Evolutionary conservation across 2,329 filamentous ascomycete species (phyloP), one percentile per base, ranked within the genome.

Genomic region (Raffaelea ambrosiae): DNA sequence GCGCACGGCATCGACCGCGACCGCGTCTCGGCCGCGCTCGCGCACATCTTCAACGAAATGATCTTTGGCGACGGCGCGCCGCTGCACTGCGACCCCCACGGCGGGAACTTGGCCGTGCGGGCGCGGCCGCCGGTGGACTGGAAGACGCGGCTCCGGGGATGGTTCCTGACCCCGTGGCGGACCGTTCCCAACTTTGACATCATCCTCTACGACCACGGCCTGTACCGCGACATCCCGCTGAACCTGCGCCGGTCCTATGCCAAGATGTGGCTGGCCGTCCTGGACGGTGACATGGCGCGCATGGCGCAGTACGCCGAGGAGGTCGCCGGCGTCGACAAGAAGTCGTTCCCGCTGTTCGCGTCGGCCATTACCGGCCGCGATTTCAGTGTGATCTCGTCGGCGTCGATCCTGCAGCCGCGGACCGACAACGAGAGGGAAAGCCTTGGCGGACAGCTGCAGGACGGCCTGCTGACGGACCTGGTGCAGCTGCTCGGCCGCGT

Each of bases 41-140:
- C 93, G 0, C 82, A 84, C 50, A 88, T 98, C 50, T 98, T 98
- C 76, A 98, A 98, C 71, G 90, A 97, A 63, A 98, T 98, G 93
- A 96, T 98, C 56, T 98, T 98, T 56, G 90, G 91, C 43, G 79
- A 83, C 46, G 77, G 84, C 50, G 91, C 91, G 0, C 89, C 93
- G 0, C 70, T 98, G 36, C 93, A 98, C 68, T 98, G 93, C 67
- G 93, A 98, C 61, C 93, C 93, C 0, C 93, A 98, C 61, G 93
- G 90, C 43, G 93, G 93, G 41, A 98, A 98, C 61, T 85, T 98
- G 48, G 90, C 93, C 20, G 88, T 98, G 52, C 83, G 67, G 64
- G 49, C 35, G 11, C 49, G 43, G 8, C 39, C 21, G 33, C 33
- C 31, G 7, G 9, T 20, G 10, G 29, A 4, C 14, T 9, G 39